phyloP scores from a whole-genome alignment of 192 early-diverging fungal genomes.

The Umbelopsis ramanniana region DNA sequence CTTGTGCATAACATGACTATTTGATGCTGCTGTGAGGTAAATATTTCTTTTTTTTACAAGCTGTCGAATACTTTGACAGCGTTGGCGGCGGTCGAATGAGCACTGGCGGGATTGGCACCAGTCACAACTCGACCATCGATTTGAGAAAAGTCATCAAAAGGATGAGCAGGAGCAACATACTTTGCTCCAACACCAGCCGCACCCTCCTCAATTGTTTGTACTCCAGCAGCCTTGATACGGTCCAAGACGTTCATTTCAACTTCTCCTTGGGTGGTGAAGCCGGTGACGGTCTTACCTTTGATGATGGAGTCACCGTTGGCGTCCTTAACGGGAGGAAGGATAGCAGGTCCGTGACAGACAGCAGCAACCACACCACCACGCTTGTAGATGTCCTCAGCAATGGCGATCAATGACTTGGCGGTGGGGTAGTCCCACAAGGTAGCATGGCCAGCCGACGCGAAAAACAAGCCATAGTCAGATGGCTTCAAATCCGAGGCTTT shows the following conservation, averaged over 20 bases:
- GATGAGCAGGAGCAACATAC: slow-evolving; percentile 15
- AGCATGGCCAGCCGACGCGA: slow-evolving; percentile 57
- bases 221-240: slow-evolving; percentile 38
- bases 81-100: slow-evolving; percentile 34
- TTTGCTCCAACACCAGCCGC: slow-evolving; percentile 37
- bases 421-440: slow-evolving; percentile 59
- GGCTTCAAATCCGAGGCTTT: slow-evolving; percentile 54
- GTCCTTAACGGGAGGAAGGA: slow-evolving; percentile 64
- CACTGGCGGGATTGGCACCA: slow-evolving; percentile 72
- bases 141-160: slow-evolving; percentile 27
- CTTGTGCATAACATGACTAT: too few relatives aligned
- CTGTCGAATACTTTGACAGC: slow-evolving; percentile 11
- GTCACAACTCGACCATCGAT: slow-evolving; percentile 72
- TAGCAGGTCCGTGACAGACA: slow-evolving; percentile 73
- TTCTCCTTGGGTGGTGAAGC: slow-evolving; percentile 76
- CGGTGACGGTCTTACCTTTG: slow-evolving; percentile 68
- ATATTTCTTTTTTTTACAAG: not conserved
- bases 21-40: not conserved
- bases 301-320: slow-evolving; percentile 62
- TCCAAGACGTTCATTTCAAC: slow-evolving; percentile 46
- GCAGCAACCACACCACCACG: slow-evolving; percentile 58
- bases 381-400: slow-evolving; percentile 56
- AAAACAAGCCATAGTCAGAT: slow-evolving; percentile 54
- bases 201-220: slow-evolving; percentile 48
- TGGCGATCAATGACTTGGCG: slow-evolving; percentile 44